phyloP scores from a whole-genome alignment of 768 basidiomycete species.

The Leccinum uliginosum region DNA sequence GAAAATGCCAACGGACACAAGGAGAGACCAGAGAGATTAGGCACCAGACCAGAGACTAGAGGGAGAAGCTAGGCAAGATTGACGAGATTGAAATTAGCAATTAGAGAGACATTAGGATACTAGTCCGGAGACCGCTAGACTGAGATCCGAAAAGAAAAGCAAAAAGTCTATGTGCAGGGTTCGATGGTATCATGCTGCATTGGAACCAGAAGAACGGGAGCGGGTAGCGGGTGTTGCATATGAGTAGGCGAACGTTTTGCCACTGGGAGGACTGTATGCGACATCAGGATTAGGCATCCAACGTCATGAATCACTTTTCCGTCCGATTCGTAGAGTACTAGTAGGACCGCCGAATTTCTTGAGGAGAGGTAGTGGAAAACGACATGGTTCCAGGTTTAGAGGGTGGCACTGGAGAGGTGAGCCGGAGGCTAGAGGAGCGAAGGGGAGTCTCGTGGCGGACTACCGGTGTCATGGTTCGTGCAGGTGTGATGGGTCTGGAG shows the following conservation, averaged over 20 bases:
- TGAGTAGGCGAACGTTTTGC: slow-evolving; percentile 27
- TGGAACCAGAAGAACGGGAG: slow-evolving; percentile 32
- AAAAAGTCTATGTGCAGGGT: slow-evolving; percentile 23
- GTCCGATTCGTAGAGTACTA: slow-evolving; percentile 64
- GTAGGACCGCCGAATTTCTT: slow-evolving; percentile 55
- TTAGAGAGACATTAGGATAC: slow-evolving; percentile 33
- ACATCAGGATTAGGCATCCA: slow-evolving; percentile 54
- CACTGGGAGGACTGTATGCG: slow-evolving; percentile 35
- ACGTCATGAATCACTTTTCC: slow-evolving; percentile 50
- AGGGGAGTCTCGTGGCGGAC: slow-evolving; percentile 29
- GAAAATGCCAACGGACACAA: slow-evolving; percentile 16
- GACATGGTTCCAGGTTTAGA: slow-evolving; percentile 50
- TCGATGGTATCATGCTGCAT: too few species aligned
- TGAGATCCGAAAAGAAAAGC: slow-evolving; percentile 22
- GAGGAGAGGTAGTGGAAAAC: slow-evolving; percentile 43
- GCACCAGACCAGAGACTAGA: slow-evolving; percentile 16
- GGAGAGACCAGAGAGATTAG: slow-evolving; percentile 18
- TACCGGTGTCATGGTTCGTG: slow-evolving; percentile 26
- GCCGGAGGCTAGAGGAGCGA: slow-evolving; percentile 25
- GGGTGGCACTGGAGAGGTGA: slow-evolving; percentile 28
- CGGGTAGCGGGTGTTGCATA: slow-evolving; percentile 23
- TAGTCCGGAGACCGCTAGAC: slow-evolving; percentile 25
- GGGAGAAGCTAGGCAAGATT: slow-evolving; percentile 15
- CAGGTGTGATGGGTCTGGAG: slow-evolving; percentile 32
- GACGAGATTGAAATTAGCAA: slow-evolving; percentile 31